Evolutionary conservation across 129 eudicot species (phyloP).

Genomic region (Kitagawia praeruptora): DNA sequence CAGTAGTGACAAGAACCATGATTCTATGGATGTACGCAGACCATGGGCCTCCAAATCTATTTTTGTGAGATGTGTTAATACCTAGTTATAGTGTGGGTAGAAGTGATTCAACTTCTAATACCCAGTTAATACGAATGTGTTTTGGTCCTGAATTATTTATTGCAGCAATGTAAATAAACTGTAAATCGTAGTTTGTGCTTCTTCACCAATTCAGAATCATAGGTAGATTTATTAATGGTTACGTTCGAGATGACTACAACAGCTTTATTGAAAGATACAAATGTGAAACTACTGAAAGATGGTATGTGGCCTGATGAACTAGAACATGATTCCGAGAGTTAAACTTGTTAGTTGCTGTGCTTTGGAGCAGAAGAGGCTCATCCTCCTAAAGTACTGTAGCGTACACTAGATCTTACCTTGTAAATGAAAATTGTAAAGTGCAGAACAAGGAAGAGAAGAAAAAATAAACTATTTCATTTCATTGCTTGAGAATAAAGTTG

Average conservation of each 20-base stretch:
- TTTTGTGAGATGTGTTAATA: not conserved
- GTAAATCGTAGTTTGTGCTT: not conserved
- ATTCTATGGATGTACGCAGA: not conserved
- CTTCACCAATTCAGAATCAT: not conserved
- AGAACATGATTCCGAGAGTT: not conserved
- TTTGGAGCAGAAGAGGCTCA: not conserved
- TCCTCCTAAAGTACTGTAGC: conserved; percentile 34
- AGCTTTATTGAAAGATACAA: not conserved
- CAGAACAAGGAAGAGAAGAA: too few relatives aligned
- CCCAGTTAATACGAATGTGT: not conserved
- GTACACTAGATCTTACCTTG: too few relatives aligned
- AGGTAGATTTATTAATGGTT: not conserved
- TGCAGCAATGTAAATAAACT: not conserved
- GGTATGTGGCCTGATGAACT: conserved; percentile 1
- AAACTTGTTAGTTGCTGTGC: not conserved
- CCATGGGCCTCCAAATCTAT: not conserved
- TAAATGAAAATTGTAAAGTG: too few relatives aligned
- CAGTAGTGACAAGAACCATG: not conserved
- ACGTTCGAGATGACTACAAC: too few relatives aligned
- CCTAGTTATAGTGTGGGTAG: not conserved
- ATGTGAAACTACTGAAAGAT: not conserved
- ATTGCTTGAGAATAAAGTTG: too few relatives aligned
- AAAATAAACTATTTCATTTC: too few relatives aligned
- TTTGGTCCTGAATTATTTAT: too few relatives aligned
- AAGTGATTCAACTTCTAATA: not conserved